A percentile compares a stretch with the other conserved stretches of the same genome.
These are phyloP conservation scores for Capsicum chinense DNA, from an alignment of 257 asterid genomes.

Conservation along the genomic window DNA sequence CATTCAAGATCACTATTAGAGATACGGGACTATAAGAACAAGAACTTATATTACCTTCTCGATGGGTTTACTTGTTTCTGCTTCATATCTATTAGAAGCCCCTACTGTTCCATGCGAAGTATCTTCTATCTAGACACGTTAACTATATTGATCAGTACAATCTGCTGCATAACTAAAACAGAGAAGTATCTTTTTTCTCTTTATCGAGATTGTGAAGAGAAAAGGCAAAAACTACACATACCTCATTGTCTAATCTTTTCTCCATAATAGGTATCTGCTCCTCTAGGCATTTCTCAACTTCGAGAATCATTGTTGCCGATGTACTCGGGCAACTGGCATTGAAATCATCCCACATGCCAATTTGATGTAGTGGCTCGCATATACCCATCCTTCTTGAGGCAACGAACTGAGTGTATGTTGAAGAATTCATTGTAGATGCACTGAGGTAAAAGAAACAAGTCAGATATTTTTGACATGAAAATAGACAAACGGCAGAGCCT, in stretches of 20 bases:
- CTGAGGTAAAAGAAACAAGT: conserved; percentile 38
- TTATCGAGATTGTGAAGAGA: neutral
- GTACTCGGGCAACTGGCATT: conserved; percentile 45
- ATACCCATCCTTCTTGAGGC: conserved; percentile 81
- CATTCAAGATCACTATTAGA: conserved; percentile 16
- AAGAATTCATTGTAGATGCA: conserved; percentile 61
- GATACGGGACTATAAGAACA: conserved; percentile 1
- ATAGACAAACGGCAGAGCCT: neutral
- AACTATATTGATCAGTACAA: conserved; percentile 22
- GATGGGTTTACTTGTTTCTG: conserved; percentile 61
- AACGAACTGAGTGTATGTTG: conserved; percentile 62
- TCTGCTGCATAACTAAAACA: conserved; percentile 20
- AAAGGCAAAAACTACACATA: neutral
- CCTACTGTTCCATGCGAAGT: conserved; percentile 78
- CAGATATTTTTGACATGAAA: conserved; percentile 24
- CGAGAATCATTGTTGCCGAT: conserved; percentile 56
- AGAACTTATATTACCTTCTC: conserved; percentile 60
- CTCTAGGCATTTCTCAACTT: conserved; percentile 55
- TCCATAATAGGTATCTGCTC: conserved; percentile 52
- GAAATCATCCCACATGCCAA: conserved; percentile 80
- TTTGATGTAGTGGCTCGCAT: conserved; percentile 68
- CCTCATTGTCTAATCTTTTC: conserved; percentile 27
- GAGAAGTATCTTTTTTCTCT: neutral
- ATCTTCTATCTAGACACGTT: conserved; percentile 65
- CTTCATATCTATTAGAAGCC: conserved; percentile 69